A percentile compares a stretch with the other conserved stretches of the same genome.
Evolutionary conservation across 352 stramenopile species (phyloP).

Genomic region (Globisporangium barbulae): DNA sequence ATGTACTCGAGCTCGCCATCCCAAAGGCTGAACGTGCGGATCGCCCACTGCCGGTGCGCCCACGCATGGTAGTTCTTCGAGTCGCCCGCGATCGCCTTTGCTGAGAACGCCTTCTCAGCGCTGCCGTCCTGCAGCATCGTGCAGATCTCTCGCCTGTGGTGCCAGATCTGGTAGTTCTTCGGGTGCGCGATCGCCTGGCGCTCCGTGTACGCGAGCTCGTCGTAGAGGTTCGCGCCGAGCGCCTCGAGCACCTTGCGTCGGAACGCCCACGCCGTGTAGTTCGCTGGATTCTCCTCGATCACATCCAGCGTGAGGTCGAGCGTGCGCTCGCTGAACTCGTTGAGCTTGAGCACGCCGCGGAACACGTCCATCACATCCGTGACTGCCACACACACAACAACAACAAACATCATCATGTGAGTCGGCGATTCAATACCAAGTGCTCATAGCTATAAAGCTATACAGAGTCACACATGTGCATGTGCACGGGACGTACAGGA

Average conservation of each 20-base stretch:
- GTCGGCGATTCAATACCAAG: not conserved
- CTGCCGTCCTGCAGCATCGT: constrained; percentile 73
- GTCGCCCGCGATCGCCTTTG: constrained; percentile 91
- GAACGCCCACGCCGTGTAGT: constrained; percentile 99
- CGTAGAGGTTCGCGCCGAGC: constrained; percentile 60
- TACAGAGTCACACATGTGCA: not conserved
- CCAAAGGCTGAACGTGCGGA: constrained; percentile 88
- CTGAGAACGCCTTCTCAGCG: constrained; percentile 91
- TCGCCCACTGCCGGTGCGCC: constrained; percentile 95
- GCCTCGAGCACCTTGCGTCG: constrained; percentile 88
- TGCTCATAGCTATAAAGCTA: not conserved
- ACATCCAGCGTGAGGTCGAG: constrained; percentile 91
- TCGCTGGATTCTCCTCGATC: constrained; percentile 94
- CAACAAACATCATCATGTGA: not conserved
- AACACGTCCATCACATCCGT: constrained; percentile 94
- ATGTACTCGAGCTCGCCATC: constrained; percentile 91
- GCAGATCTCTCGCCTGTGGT: constrained; percentile 95
- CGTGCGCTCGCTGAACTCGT: constrained; percentile 91
- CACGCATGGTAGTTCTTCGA: constrained; percentile 99
- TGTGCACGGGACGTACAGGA: constrained; percentile 43
- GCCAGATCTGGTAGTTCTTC: constrained; percentile 99
- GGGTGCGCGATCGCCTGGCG: constrained; percentile 91
- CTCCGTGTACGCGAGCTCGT: constrained; percentile 73
- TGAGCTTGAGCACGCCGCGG: constrained; percentile 86
- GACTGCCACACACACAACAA: constrained; percentile 43